Evolutionary conservation across 345 rosid species (phyloP).

Genomic region (Melaleuca quinquenervia): DNA sequence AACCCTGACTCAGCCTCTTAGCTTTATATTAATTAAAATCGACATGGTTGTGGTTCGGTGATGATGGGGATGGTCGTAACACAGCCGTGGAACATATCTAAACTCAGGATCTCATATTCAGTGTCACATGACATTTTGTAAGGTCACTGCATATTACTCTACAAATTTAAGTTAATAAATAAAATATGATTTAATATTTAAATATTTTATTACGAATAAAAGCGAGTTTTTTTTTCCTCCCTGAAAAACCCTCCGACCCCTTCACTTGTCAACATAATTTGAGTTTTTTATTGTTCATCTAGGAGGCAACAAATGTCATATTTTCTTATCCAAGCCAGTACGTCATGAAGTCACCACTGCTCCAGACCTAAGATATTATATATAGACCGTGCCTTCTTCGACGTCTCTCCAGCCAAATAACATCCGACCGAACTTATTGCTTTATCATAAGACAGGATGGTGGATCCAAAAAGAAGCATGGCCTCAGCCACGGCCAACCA

Average conservation of each 20-base stretch:
- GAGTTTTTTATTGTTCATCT: neutral
- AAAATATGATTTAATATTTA: too few species aligned
- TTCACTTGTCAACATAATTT: neutral
- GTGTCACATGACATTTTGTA: too few species aligned
- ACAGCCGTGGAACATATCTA: too few species aligned
- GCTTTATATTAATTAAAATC: too few species aligned
- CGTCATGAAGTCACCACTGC: neutral
- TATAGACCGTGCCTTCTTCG: neutral
- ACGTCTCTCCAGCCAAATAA: neutral
- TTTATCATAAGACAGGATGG: neutral
- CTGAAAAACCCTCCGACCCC: too few species aligned
- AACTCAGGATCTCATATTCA: too few species aligned
- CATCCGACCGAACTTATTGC: neutral
- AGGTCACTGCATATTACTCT: too few species aligned
- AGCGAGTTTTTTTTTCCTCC: too few species aligned
- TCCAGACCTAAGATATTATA: neutral
- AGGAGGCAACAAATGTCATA: neutral
- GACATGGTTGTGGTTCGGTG: neutral
- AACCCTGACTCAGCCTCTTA: neutral
- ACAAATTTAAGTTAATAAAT: too few species aligned
- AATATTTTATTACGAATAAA: too few species aligned
- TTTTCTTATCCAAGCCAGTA: neutral
- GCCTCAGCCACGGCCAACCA: neutral
- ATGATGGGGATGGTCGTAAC: neutral
- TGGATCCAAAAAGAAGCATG: neutral